Evolutionary conservation across 306 rosid species (phyloP).

Genomic region (Cucurbita moschata): DNA sequence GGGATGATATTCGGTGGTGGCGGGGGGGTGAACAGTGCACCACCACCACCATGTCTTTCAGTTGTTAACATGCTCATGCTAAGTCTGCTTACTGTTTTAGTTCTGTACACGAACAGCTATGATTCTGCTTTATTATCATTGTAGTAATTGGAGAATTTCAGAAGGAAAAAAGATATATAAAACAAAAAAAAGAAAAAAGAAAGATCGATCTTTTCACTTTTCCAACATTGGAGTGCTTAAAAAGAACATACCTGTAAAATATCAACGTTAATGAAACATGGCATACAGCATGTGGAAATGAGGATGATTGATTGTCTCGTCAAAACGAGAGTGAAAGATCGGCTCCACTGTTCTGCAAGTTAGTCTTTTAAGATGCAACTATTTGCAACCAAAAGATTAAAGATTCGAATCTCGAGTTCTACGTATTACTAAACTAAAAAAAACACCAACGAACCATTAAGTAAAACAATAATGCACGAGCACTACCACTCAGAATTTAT

Average conservation of each 20-base stretch:
- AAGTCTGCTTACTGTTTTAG: constrained; percentile 36
- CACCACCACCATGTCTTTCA: constrained; percentile 20
- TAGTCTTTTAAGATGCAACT: too few species aligned
- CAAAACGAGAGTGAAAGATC: background rate
- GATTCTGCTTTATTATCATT: constrained; percentile 25
- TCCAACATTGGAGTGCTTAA: background rate
- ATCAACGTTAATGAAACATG: background rate
- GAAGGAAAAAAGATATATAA: background rate
- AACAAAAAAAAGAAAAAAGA: background rate
- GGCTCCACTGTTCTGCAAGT: too few species aligned
- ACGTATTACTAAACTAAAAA: too few species aligned
- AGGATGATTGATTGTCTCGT: background rate
- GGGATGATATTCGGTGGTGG: constrained; percentile 68
- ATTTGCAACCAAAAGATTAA: too few species aligned
- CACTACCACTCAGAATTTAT: too few species aligned
- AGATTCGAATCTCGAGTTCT: too few species aligned
- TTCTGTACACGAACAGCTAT: constrained; percentile 31
- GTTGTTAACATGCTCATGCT: constrained; percentile 26
- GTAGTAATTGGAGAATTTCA: constrained; percentile 7
- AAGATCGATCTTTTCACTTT: background rate
- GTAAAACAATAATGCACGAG: too few species aligned
- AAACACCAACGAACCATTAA: too few species aligned
- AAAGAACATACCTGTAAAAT: background rate
- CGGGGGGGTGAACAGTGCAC: constrained; percentile 19
- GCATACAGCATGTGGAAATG: background rate